A percentile compares a stretch with the other conserved stretches of the same genome.
phyloP scores from a whole-genome alignment of 2,329 filamentous ascomycete species.

The Talaromyces marneffei region DNA sequence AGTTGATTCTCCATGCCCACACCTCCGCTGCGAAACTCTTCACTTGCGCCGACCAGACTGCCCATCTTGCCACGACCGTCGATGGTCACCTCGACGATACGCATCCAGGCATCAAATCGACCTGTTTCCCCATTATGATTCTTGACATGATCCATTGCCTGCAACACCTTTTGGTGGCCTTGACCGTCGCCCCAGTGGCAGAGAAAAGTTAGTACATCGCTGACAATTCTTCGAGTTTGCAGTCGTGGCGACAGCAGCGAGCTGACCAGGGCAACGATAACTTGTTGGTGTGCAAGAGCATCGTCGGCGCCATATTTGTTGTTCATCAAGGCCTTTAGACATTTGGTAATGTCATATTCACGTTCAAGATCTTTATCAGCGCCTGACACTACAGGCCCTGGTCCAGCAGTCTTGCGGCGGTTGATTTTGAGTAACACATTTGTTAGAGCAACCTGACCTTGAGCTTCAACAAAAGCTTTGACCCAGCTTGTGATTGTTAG shows the following conservation, averaged over 20 bases:
- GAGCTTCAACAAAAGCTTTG: slow-evolving; percentile 90
- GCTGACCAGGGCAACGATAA: slow-evolving; percentile 78
- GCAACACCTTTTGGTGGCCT: slow-evolving; percentile 87
- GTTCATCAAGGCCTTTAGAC: slow-evolving; percentile 95
- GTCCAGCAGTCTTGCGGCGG: slow-evolving; percentile 69
- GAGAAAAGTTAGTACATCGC: slow-evolving; percentile 91
- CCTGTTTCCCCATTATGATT: slow-evolving; percentile 83
- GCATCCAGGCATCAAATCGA: slow-evolving; percentile 97
- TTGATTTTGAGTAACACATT: slow-evolving; percentile 93
- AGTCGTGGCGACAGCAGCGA: slow-evolving; percentile 84
- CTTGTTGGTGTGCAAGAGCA: slow-evolving; percentile 81
- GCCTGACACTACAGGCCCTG: slow-evolving; percentile 48
- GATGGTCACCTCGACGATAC: slow-evolving; percentile 91
- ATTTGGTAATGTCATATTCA: slow-evolving; percentile 97
- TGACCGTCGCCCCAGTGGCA: slow-evolving; percentile 89
- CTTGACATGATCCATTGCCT: slow-evolving; percentile 89
- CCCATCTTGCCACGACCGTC: slow-evolving; percentile 99
- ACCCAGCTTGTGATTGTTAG: slow-evolving; percentile 61
- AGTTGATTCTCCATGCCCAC: slow-evolving; percentile 98
- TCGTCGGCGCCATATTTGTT: slow-evolving; percentile 99
- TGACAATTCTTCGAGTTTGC: slow-evolving; percentile 88
- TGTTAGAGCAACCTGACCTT: slow-evolving; percentile 92
- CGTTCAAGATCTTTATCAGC: slow-evolving; percentile 78
- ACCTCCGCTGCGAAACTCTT: slow-evolving; percentile 90
- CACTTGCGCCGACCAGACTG: slow-evolving; percentile 90